Conservation (phyloP, 441 rosid species). For the Hura crepitans region DNA sequence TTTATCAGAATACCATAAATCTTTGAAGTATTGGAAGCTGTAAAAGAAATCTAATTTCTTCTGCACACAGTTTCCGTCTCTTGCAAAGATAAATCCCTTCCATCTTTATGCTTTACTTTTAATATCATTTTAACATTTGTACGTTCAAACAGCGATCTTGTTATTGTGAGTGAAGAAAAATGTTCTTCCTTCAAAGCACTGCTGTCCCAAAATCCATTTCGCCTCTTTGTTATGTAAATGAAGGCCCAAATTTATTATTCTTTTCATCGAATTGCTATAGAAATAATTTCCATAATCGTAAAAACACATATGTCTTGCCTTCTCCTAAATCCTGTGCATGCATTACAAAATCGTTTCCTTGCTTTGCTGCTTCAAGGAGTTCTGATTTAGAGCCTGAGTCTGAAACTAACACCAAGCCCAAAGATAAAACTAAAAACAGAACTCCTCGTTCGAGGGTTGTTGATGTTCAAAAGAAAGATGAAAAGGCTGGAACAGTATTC, state of each 20-base stretch:
- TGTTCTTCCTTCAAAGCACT: slow-evolving; percentile 32
- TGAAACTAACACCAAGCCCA: slow-evolving; percentile 26
- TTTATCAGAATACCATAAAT: neutral
- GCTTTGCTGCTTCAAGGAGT: slow-evolving; percentile 42
- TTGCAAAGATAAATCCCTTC: neutral
- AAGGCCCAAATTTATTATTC: slow-evolving; percentile 3
- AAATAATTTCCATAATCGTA: neutral
- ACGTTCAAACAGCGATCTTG: neutral
- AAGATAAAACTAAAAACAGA: slow-evolving; percentile 24
- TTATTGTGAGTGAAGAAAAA: slow-evolving; percentile 19
- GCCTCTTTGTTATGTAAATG: slow-evolving; percentile 19
- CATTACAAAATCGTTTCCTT: slow-evolving; percentile 17
- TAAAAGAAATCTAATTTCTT: neutral
- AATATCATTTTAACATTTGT: neutral
- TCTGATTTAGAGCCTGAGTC: slow-evolving; percentile 39
- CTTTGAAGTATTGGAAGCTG: slow-evolving; percentile 5
- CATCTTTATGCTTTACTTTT: neutral
- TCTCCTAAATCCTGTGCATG: neutral
- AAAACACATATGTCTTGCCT: neutral
- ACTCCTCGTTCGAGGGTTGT: slow-evolving; percentile 20
- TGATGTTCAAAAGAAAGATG: slow-evolving; percentile 21
- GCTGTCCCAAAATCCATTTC: slow-evolving; percentile 25
- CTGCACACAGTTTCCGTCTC: neutral
- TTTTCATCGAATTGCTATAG: slow-evolving; percentile 14
- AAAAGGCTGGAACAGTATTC: slow-evolving; percentile 26